phyloP scores from a whole-genome alignment of 2,329 filamentous ascomycete genomes.

The Penicillium sp. region DNA sequence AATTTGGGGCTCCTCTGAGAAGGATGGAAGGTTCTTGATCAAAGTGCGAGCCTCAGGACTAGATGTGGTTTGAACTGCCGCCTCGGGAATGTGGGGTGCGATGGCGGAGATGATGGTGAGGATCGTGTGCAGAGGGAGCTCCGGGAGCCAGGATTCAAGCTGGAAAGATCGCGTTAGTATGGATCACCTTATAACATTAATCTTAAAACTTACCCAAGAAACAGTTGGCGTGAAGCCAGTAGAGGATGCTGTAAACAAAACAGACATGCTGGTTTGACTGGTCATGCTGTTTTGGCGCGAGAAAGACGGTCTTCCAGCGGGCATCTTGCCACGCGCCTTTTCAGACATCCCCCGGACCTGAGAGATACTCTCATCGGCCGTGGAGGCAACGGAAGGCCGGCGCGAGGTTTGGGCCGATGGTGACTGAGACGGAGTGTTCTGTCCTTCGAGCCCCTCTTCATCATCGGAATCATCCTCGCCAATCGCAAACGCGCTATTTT shows the following conservation, averaged over 20 bases:
- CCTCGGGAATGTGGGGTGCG: slow-evolving; percentile 47
- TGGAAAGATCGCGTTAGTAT: slow-evolving; percentile 26
- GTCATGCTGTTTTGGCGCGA: slow-evolving; percentile 86
- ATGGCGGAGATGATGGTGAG: slow-evolving; percentile 67
- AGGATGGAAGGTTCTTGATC: slow-evolving; percentile 42
- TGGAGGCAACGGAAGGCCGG: slow-evolving; percentile 64
- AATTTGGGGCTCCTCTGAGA: slow-evolving; percentile 53
- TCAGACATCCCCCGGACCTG: slow-evolving; percentile 87
- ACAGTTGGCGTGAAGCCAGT: slow-evolving; percentile 69
- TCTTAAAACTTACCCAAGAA: slow-evolving; percentile 56
- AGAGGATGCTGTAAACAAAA: slow-evolving; percentile 51
- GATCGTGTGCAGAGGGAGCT: slow-evolving; percentile 81
- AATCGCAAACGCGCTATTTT: slow-evolving; percentile 79
- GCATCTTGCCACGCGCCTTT: slow-evolving; percentile 94
- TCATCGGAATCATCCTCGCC: slow-evolving; percentile 66
- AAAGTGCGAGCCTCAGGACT: slow-evolving; percentile 41
- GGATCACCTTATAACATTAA: not conserved
- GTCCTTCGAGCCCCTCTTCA: slow-evolving; percentile 55
- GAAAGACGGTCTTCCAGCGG: slow-evolving; percentile 73
- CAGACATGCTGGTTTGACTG: slow-evolving; percentile 65
- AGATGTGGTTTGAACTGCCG: slow-evolving; percentile 42
- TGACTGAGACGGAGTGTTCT: slow-evolving; percentile 58
- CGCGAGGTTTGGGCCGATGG: slow-evolving; percentile 53
- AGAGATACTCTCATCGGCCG: slow-evolving; percentile 72
- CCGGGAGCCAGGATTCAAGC: slow-evolving; percentile 92